Evolutionary conservation across 192 early-diverging fungal species (phyloP).

Genomic region (Phlyctochytrium bullatum): DNA sequence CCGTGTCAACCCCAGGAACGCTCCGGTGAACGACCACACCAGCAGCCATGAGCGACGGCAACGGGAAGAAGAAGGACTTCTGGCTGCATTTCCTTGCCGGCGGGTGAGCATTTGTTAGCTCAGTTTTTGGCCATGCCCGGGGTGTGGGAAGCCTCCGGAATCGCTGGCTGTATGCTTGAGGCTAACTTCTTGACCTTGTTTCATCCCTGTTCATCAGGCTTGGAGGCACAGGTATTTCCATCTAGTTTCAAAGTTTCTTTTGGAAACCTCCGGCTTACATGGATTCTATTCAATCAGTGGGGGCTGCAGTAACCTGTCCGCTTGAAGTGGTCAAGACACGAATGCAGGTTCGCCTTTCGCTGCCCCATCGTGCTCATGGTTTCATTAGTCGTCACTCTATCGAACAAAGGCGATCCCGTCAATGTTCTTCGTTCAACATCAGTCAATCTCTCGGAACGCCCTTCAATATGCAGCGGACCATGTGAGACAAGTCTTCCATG

Average conservation of each 20-base stretch:
- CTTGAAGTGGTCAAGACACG: conserved; percentile 94
- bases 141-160: too few species aligned
- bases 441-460: conserved; percentile 1
- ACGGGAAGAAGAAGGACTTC: conserved; percentile 20
- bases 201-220: background rate
- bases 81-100: conserved; percentile 64
- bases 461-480: conserved; percentile 6
- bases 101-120: too few species aligned
- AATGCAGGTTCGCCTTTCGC: conserved; percentile 64
- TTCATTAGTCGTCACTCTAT: conserved; percentile 8
- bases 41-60: background rate
- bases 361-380: background rate
- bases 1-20: too few species aligned
- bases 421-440: too few species aligned
- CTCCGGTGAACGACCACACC: background rate
- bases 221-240: background rate
- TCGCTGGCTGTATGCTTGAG: too few species aligned
- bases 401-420: conserved; percentile 13
- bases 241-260: background rate
- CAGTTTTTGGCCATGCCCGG: too few species aligned
- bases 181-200: too few species aligned
- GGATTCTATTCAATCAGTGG: conserved; percentile 51
- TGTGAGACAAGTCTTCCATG: conserved; percentile 17
- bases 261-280: background rate
- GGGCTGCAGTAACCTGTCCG: conserved; percentile 85